These are phyloP conservation scores for Pythium chondricola DNA, from an alignment of 352 stramenopile genomes.

Conservation along the genomic window DNA sequence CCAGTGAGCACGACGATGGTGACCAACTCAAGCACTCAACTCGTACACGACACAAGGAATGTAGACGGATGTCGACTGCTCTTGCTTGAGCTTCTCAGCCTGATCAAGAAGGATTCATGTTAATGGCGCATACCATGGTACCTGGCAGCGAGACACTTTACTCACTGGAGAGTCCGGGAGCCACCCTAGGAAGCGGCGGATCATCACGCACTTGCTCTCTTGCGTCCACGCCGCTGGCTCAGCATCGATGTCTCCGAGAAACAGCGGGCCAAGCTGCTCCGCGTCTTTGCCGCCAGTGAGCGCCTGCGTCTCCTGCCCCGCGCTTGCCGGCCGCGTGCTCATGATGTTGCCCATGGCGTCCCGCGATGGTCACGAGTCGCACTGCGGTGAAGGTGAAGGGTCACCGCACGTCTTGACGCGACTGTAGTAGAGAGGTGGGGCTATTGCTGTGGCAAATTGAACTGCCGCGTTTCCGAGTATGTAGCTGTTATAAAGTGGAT, in stretches of 20 bases:
- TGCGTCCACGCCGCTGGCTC: conserved; percentile 41
- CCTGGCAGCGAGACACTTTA: conserved; percentile 1
- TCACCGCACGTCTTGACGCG: background rate
- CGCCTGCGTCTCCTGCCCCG: no score
- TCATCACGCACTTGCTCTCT: conserved; percentile 36
- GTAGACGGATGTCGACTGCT: conserved; percentile 18
- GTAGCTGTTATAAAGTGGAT: no score
- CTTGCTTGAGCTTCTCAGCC: conserved; percentile 23
- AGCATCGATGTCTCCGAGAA: conserved; percentile 44
- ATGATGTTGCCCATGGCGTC: conserved; percentile 18
- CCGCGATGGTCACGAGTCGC: background rate
- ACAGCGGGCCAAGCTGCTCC: conserved; percentile 20
- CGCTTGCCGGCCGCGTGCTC: conserved; percentile 5
- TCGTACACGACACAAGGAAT: conserved; percentile 13
- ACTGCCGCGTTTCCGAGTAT: no score
- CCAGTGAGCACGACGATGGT: background rate
- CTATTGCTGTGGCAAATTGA: no score
- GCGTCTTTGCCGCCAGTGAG: conserved; percentile 2
- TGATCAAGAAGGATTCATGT: no score
- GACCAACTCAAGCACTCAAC: no score
- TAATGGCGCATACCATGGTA: background rate
- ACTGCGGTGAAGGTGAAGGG: background rate
- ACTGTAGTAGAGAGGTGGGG: no score
- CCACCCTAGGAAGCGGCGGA: conserved; percentile 54
- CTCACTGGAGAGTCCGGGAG: conserved; percentile 45